Conservation (phyloP, 2,329 filamentous ascomycete species). For the Bipolaris gigantea region DNA sequence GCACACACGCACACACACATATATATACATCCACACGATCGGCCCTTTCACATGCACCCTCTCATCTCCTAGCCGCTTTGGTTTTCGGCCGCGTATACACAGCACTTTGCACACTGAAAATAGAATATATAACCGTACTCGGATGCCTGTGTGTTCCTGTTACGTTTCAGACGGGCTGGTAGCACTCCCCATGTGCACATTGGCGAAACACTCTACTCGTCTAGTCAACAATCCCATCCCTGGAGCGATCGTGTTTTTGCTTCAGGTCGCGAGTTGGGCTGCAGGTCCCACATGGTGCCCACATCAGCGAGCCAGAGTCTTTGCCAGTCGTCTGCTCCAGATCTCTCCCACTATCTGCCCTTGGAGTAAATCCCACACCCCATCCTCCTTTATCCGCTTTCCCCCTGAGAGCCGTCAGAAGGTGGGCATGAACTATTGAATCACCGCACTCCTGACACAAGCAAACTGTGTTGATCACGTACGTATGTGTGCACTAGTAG, state of each 20-base stretch:
- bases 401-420: neutral
- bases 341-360: no score
- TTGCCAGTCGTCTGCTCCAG: no score
- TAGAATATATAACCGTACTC: neutral
- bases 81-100: no score
- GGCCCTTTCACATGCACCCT: no score
- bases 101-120: no score
- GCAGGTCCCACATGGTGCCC: conserved; percentile 8
- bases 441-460: no score
- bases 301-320: conserved; percentile 1
- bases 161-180: neutral
- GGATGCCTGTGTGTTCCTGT: neutral
- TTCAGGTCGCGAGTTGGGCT: conserved; percentile 1
- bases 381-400: neutral
- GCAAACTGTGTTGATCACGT: no score
- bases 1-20: no score
- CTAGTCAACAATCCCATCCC: neutral
- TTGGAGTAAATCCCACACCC: no score
- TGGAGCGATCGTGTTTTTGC: conserved; percentile 7
- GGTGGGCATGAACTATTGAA: neutral
- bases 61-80: no score
- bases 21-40: no score
- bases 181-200: neutral
- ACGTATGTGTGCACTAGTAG: no score
- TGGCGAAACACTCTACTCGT: neutral